Evolutionary conservation across 805 yeast genomes (phyloP), one percentile per base, ranked within the genome.

Genomic region (Candida namnaoensis): DNA sequence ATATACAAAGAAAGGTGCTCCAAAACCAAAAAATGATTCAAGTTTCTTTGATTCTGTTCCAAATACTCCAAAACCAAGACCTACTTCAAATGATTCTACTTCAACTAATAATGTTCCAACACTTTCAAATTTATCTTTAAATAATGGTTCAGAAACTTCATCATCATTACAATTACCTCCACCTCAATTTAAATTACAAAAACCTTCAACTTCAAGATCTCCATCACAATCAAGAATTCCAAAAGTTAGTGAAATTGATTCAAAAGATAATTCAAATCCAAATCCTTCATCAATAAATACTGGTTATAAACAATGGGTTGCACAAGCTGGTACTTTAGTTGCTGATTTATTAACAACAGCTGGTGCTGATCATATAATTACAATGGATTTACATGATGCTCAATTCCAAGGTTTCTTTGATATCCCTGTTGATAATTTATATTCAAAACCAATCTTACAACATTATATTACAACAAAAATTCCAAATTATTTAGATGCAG

Each of bases 361-460:
- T 0, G 99, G 99, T 34, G 96, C 98, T 1, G 95, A 93, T 62
- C 93, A 95, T 55, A 80, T 90, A 43, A 88, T 93, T 48, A 93
- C 99, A 3, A 90, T 93, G 97, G 99, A 93, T 58, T 69, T 93
- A 44, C 99, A 93, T 60, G 99, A 93, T 56, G 88, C 98, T 2
- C 99, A 93, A 62, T 93, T 88, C 63, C 98, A 95, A 61, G 99
- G 99, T 5, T 93, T 88, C 56, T 93, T 93, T 58, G 93, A 90
- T 54, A 84, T 93, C 36, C 96, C 97, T 2, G 97, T 93, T 36
- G 99, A 93, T 61, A 93, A 93, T 59, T 61, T 93, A 49, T 88
- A 87, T 60, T 86, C 93, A 38, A 82, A 84, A 57, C 97, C 97
- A 2, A 68, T 93, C 43, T 67, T 91, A 43, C 90, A 86, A 59